phyloP scores from a whole-genome alignment of 768 basidiomycete genomes.

The Lentinus brumalis region DNA sequence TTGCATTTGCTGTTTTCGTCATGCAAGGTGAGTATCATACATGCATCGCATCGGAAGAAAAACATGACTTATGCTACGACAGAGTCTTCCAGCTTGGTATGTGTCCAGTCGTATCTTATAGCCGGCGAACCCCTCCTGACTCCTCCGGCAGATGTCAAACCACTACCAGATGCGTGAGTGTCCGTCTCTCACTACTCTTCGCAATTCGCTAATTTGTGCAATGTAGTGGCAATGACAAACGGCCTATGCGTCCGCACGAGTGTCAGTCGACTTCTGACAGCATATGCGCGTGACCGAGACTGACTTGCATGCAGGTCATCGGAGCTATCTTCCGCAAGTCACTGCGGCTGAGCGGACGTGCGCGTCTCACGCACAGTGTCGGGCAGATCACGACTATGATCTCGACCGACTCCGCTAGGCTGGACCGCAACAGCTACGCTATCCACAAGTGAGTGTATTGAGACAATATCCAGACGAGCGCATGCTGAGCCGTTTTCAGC shows the following conservation, averaged over 20 bases:
- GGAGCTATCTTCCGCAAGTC: constrained; percentile 67
- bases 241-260: constrained; percentile 52
- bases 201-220: not conserved
- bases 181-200: not conserved
- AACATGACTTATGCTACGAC: constrained; percentile 6
- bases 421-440: constrained; percentile 50
- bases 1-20: constrained; percentile 56
- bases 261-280: constrained; percentile 31
- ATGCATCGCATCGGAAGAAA: not conserved
- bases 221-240: constrained; percentile 45
- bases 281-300: not conserved
- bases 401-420: constrained; percentile 58
- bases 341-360: constrained; percentile 61
- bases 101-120: constrained; percentile 3
- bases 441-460: constrained; percentile 31
- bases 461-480: not conserved
- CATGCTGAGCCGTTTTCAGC: constrained; percentile 30
- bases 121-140: no score
- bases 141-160: constrained; percentile 34
- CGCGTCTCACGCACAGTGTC: constrained; percentile 59
- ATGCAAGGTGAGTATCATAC: constrained; percentile 52
- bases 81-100: constrained; percentile 39
- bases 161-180: constrained; percentile 44
- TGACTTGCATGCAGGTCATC: constrained; percentile 32
- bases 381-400: constrained; percentile 75